Base-by-base conservation (phyloP, 2,329 filamentous ascomycete species). In the Colletotrichum sp. region DNA sequence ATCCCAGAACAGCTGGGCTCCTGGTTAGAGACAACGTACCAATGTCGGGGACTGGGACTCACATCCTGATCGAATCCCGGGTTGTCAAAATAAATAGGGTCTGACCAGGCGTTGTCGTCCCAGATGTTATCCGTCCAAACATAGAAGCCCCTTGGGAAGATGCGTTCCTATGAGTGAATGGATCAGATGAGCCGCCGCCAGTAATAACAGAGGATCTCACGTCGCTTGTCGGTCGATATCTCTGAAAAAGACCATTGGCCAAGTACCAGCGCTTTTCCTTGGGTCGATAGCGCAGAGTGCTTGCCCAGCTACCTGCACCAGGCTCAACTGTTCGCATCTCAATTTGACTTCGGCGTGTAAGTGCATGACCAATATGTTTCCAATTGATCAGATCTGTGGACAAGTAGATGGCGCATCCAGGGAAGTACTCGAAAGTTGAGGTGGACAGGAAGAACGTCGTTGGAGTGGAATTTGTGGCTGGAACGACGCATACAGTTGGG, bases 401-500 rank as follows among this genome's bases (percentile, higher is more conserved):
- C 30, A 90, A 87, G 78, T 93, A 92, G 72, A 93, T 90, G 16
- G 90, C 89, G n/a, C 88, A 88, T 6, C 90, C 90, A 0, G 91
- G 91, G 75, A 91, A 92, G 80, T 88, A 91, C 80, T 93, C 91
- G 73, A 93, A 93, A 0, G 90, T 91, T 0, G 91, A 93, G 6
- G 90, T 93, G 48, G 88, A 89, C 32, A 93, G 86, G 80, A 90
- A 93, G 80, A 89, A 93, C 3, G 79, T 82, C 8, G 82, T 78
- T 4, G 82, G 82, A 3, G 78, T 71, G 6, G 78, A 75, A 4
- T 77, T 78, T 0, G 81, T 81, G 19, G 82, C 82, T 11, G 81
- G 83, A 8, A 84, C 83, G 6, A 85, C 81, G 61, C 84, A 85
- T 19, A 86, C 78, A 1, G 90, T 91, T 0, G 91, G 91, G 77